Evolutionary conservation across 768 basidiomycete genomes (phyloP).

Genomic region (Tephrocybe sp.): DNA sequence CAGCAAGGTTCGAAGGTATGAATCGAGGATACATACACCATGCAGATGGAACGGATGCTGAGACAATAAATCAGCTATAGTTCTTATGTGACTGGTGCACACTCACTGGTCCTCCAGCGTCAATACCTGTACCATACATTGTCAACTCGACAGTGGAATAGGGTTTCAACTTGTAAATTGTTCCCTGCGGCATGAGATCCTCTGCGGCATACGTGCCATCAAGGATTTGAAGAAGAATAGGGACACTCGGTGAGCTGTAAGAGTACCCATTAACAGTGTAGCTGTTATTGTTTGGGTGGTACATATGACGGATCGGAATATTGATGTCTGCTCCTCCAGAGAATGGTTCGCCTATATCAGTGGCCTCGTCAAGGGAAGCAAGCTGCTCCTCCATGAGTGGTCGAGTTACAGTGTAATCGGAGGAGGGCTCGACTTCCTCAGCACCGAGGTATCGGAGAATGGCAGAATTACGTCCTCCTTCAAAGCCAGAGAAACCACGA

Average conservation of each 20-base stretch:
- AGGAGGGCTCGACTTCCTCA: not conserved
- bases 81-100: not conserved
- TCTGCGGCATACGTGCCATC: constrained; percentile 38
- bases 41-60: constrained; percentile 6
- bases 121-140: not conserved
- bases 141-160: constrained; percentile 48
- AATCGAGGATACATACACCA: not conserved
- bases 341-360: not conserved
- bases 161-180: constrained; percentile 39
- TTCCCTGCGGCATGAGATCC: constrained; percentile 38
- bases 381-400: constrained; percentile 5
- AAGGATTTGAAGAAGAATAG: constrained; percentile 28
- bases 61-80: too few species aligned
- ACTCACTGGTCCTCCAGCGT: constrained; percentile 3
- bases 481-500: constrained; percentile 5
- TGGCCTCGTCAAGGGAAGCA: not conserved
- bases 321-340: constrained; percentile 6
- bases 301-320: too few species aligned
- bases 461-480: constrained; percentile 7
- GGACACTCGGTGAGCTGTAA: constrained; percentile 34
- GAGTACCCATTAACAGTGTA: constrained; percentile 29
- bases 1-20: too few species aligned
- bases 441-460: constrained; percentile 4
- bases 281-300: too few species aligned
- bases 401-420: not conserved